Conservation (phyloP, 2,329 filamentous ascomycete genomes). For the Setomelanomma holmii region DNA sequence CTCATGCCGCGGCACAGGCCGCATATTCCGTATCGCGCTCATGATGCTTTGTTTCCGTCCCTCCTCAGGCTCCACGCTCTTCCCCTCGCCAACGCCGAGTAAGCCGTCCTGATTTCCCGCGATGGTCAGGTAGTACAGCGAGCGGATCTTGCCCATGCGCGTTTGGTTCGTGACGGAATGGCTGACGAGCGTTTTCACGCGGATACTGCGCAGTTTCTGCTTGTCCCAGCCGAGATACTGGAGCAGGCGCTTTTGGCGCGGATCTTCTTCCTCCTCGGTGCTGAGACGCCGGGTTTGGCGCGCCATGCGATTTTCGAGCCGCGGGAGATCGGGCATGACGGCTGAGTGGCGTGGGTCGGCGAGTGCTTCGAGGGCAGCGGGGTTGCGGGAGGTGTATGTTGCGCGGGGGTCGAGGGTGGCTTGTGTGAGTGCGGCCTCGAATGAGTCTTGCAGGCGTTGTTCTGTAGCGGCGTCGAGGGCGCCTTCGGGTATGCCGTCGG, state of each 20-base stretch:
- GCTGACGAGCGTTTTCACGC: conserved; percentile 74
- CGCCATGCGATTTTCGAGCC: conserved; percentile 49
- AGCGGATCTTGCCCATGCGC: conserved; percentile 89
- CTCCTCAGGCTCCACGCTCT: conserved; percentile 75
- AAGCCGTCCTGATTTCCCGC: conserved; percentile 88
- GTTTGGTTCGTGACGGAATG: conserved; percentile 90
- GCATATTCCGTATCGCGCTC: conserved; percentile 88
- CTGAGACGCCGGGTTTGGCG: conserved; percentile 38
- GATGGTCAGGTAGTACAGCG: conserved; percentile 76
- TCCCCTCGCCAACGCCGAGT: conserved; percentile 88
- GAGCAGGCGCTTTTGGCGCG: conserved; percentile 59
- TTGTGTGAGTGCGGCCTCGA: conserved; percentile 43
- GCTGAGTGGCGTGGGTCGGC: conserved; percentile 55
- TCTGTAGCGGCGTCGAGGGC: conserved; percentile 24
- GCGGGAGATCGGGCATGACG: conserved; percentile 60
- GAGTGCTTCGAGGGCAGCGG: conserved; percentile 56
- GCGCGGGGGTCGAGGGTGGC: conserved; percentile 52
- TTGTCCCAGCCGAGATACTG: conserved; percentile 63
- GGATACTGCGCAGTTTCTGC: conserved; percentile 59
- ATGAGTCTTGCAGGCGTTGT: conserved; percentile 29
- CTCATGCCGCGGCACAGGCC: conserved; percentile 90
- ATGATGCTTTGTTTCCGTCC: conserved; percentile 76
- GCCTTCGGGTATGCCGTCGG: conserved; percentile 43
- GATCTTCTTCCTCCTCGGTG: conserved; percentile 52
- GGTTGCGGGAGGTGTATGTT: conserved; percentile 57